These are phyloP conservation scores for Aurifilum marmelostoma DNA, from an alignment of 2,329 filamentous ascomycete species.

Conservation along the genomic window DNA sequence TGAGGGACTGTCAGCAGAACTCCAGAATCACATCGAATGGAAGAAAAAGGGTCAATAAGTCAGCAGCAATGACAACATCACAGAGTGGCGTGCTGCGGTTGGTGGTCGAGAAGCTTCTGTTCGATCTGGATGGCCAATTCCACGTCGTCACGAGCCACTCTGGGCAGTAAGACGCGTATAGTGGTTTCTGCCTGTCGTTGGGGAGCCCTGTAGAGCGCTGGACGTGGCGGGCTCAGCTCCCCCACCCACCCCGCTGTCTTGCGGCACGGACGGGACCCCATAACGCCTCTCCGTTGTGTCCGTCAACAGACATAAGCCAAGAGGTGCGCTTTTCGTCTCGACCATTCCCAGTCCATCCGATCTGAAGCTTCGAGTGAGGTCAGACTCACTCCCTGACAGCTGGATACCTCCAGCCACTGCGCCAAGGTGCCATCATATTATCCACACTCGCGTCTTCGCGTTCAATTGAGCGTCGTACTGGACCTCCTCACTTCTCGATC, in stretches of 20 bases:
- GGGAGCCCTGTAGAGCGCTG: conserved; percentile 2
- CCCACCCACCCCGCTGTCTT: background rate
- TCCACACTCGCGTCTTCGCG: background rate
- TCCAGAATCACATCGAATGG: conserved; percentile 22
- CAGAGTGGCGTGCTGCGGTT: conserved; percentile 1
- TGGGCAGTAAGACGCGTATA: conserved; percentile 24
- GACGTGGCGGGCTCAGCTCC: background rate
- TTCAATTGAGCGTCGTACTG: background rate
- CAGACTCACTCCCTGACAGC: background rate
- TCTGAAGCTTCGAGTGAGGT: background rate
- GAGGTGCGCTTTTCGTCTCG: background rate
- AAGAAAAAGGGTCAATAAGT: conserved; percentile 13
- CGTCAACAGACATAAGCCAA: background rate
- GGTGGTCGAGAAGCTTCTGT: background rate
- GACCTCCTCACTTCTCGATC: background rate
- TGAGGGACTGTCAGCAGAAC: background rate
- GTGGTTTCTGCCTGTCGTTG: conserved; percentile 21
- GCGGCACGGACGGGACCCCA: background rate
- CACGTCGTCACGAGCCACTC: background rate
- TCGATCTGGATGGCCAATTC: background rate
- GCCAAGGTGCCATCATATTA: background rate
- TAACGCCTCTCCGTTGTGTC: background rate
- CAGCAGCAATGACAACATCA: conserved; percentile 2
- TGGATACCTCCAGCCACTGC: background rate
- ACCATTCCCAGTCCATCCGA: background rate